Conservation (phyloP, 805 yeast genomes). For the Saccharomyces paradoxus region DNA sequence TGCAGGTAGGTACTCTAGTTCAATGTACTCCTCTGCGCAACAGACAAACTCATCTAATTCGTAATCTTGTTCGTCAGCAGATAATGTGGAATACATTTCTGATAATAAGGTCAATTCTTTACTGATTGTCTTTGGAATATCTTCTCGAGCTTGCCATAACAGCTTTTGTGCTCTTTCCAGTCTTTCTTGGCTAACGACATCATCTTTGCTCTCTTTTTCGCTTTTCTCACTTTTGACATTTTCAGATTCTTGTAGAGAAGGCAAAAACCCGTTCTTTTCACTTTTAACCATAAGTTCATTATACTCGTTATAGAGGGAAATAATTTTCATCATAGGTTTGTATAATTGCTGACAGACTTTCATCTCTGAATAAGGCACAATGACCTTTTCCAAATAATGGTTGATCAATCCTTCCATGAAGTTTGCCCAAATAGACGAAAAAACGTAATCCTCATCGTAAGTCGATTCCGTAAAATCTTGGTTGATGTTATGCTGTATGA, state of each 20-base stretch:
- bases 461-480: constrained; percentile 25
- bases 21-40: constrained; percentile 33
- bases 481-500: constrained; percentile 29
- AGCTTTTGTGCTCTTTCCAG: constrained; percentile 27
- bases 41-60: constrained; percentile 32
- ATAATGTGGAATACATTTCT: constrained; percentile 30
- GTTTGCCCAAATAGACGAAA: constrained; percentile 33
- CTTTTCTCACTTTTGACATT: background rate
- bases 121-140: constrained; percentile 31
- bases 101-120: constrained; percentile 29
- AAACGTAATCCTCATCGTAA: constrained; percentile 30
- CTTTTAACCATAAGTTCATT: constrained; percentile 31
- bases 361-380: constrained; percentile 31
- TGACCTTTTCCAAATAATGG: constrained; percentile 30
- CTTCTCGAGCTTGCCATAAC: constrained; percentile 29
- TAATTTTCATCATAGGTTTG: constrained; percentile 33
- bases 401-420: constrained; percentile 33
- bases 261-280: constrained; percentile 29
- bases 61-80: constrained; percentile 32
- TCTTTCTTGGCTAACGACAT: constrained; percentile 19
- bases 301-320: constrained; percentile 30
- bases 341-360: constrained; percentile 32
- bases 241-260: constrained; percentile 4
- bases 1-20: constrained; percentile 28
- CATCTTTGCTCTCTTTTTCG: constrained; percentile 5